Percentiles rank a stretch among this genome's conserved stretches.
These are phyloP conservation scores for Volvariella surrecta DNA, from an alignment of 1,284 basidiomycete genomes.

Conservation along the genomic window DNA sequence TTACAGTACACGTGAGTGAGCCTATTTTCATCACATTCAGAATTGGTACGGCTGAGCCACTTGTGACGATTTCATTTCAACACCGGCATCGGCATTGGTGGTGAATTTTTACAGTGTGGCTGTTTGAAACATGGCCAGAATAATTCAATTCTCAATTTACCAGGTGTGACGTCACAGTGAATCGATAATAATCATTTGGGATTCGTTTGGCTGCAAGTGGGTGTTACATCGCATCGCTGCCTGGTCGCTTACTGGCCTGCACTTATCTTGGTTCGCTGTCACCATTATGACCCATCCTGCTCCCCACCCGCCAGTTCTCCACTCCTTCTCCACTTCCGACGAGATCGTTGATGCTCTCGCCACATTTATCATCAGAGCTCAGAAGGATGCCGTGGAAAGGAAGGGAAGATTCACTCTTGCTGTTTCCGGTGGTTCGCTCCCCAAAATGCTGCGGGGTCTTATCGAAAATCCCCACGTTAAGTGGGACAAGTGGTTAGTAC, in stretches of 20 bases:
- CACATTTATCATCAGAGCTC: constrained; percentile 79
- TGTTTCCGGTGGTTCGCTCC: constrained; percentile 89
- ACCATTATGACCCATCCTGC: constrained; percentile 30
- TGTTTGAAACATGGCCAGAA: too few species aligned
- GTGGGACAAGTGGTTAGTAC: constrained; percentile 90
- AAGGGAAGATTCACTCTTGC: constrained; percentile 90
- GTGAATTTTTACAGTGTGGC: too few species aligned
- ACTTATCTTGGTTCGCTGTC: not conserved
- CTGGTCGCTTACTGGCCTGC: too few species aligned
- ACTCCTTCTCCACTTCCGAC: constrained; percentile 58
- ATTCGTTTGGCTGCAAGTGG: too few species aligned
- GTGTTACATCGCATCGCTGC: too few species aligned
- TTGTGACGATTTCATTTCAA: too few species aligned
- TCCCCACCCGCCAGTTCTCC: constrained; percentile 65
- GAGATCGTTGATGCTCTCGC: constrained; percentile 63
- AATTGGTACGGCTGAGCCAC: too few species aligned
- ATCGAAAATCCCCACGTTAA: constrained; percentile 69
- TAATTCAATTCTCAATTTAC: too few species aligned
- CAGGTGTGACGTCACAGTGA: not conserved
- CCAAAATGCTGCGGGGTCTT: constrained; percentile 75
- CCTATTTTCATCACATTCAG: too few species aligned
- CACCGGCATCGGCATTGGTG: too few species aligned
- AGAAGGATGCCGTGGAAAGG: constrained; percentile 84
- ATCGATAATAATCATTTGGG: constrained; percentile 1
- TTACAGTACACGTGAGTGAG: too few species aligned